A percentile compares a stretch with the other conserved stretches of the same genome.
phyloP scores from a whole-genome alignment of 192 early-diverging fungal genomes.

The Rhizoclosmatium globosum region DNA sequence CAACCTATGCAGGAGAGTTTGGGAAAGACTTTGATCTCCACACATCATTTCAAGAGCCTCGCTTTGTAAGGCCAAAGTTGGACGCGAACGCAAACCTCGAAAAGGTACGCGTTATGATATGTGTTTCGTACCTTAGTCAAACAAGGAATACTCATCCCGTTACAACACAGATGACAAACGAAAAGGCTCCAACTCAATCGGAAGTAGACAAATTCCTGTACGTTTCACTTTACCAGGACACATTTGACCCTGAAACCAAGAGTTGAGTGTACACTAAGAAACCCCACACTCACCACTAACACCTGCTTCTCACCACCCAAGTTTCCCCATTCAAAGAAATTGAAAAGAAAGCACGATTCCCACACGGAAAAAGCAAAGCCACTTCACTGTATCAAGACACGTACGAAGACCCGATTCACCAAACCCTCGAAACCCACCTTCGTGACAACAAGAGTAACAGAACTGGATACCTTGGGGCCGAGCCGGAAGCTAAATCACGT shows the following conservation, averaged over 20 bases:
- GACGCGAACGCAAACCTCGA: slow-evolving; percentile 21
- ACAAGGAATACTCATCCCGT: neutral
- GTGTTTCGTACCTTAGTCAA: neutral
- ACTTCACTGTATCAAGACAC: slow-evolving; percentile 39
- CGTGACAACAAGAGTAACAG: slow-evolving; percentile 37
- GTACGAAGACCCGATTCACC: slow-evolving; percentile 14
- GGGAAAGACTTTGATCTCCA: slow-evolving; percentile 27
- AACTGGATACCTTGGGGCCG: slow-evolving; percentile 12
- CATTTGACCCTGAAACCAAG: slow-evolving; percentile 11
- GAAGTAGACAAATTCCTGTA: slow-evolving; percentile 41
- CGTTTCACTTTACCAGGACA: slow-evolving; percentile 39
- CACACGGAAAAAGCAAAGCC: slow-evolving; percentile 1
- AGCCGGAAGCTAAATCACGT: neutral
- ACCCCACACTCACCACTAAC: neutral
- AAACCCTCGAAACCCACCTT: slow-evolving; percentile 21
- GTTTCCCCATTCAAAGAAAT: slow-evolving; percentile 8
- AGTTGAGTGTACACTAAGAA: neutral
- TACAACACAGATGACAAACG: neutral
- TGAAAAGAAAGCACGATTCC: slow-evolving; percentile 9
- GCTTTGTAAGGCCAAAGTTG: slow-evolving; percentile 35
- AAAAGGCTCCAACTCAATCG: slow-evolving; percentile 20
- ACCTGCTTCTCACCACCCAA: neutral
- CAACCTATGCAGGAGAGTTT: slow-evolving; percentile 42
- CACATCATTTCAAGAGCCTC: slow-evolving; percentile 24
- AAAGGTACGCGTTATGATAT: neutral